These are phyloP conservation scores for Cercophora sp. DNA, from an alignment of 495 filamentous ascomycete genomes.

Conservation along the genomic window DNA sequence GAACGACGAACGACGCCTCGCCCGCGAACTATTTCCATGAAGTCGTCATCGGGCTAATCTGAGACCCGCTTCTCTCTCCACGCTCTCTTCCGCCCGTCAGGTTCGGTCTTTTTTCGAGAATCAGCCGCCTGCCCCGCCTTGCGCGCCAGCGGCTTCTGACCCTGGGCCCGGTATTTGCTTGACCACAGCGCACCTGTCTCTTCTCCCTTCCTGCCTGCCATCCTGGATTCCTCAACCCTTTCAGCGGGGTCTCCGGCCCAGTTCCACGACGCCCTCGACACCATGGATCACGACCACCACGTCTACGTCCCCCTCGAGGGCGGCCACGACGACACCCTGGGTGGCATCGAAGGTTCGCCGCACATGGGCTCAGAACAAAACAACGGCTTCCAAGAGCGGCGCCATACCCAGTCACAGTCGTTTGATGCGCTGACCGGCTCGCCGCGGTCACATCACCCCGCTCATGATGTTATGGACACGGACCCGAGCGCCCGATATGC, in stretches of 20 bases:
- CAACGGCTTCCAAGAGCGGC: conserved; percentile 25
- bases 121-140: conserved; percentile 12
- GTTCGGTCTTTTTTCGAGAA: not conserved
- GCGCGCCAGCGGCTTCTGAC: conserved; percentile 5
- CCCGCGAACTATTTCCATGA: conserved; percentile 23
- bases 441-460: conserved; percentile 25
- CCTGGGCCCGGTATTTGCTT: not conserved
- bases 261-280: conserved; percentile 49
- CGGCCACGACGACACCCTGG: conserved; percentile 37
- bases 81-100: not conserved
- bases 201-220: conserved; percentile 20
- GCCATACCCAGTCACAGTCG: conserved; percentile 35
- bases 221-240: conserved; percentile 47
- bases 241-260: conserved; percentile 46
- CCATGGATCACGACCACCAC: conserved; percentile 43
- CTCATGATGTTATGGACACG: conserved; percentile 31
- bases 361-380: conserved; percentile 22
- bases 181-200: not conserved
- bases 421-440: conserved; percentile 35
- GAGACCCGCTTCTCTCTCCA: conserved; percentile 13
- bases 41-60: conserved; percentile 28
- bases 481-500: conserved; percentile 39
- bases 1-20: conserved; percentile 1
- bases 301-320: conserved; percentile 4
- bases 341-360: conserved; percentile 34